These are phyloP conservation scores for Chrysoporthe cubensis DNA, from an alignment of 2,329 filamentous ascomycete genomes.

Conservation along the genomic window DNA sequence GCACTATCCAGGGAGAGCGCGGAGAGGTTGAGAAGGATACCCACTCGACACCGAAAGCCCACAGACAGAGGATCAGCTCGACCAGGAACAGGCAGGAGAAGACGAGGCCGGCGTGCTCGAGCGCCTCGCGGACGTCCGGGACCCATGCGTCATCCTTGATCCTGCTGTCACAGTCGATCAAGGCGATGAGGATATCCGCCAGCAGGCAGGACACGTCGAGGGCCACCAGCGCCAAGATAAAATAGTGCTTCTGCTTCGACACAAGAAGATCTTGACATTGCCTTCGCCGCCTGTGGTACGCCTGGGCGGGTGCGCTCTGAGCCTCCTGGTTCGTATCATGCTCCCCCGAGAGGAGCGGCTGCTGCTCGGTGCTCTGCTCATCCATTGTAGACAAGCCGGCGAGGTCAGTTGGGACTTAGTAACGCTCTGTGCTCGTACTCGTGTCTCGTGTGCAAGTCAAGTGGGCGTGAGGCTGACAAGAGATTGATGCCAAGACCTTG, in stretches of 20 bases:
- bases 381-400: constrained; percentile 15
- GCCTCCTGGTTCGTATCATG: constrained; percentile 5
- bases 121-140: constrained; percentile 37
- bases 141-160: constrained; percentile 48
- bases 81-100: constrained; percentile 68
- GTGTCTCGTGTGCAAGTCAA: too few species aligned
- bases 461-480: constrained; percentile 3
- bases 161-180: constrained; percentile 53
- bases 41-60: constrained; percentile 64
- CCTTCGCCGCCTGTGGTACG: constrained; percentile 16
- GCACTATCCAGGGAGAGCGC: background rate
- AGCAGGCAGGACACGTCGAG: constrained; percentile 51
- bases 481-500: constrained; percentile 11
- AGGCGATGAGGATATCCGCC: constrained; percentile 51
- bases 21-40: constrained; percentile 33
- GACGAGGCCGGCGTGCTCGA: constrained; percentile 58
- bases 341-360: constrained; percentile 21
- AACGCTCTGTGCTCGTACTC: background rate
- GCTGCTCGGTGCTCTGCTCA: constrained; percentile 22
- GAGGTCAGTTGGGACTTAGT: background rate
- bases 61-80: constrained; percentile 62
- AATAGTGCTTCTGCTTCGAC: constrained; percentile 47
- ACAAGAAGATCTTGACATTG: constrained; percentile 21
- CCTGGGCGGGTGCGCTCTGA: constrained; percentile 11
- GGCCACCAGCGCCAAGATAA: constrained; percentile 48